Evolutionary conservation across 1,284 basidiomycete genomes (phyloP).

Genomic region (Vanrija sp.): DNA sequence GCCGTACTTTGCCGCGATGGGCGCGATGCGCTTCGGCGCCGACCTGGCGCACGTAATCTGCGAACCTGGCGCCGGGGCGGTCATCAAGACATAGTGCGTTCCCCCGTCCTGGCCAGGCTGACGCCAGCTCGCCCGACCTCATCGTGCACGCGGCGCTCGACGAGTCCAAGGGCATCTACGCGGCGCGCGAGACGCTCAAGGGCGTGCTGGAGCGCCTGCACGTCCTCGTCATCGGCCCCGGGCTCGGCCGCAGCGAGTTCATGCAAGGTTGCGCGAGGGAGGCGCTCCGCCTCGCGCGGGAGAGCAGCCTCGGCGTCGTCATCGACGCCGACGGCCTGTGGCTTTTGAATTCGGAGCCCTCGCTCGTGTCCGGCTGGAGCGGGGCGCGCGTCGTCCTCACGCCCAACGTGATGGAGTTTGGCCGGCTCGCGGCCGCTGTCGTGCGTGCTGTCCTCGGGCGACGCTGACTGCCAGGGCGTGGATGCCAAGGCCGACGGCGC

Average conservation of each 20-base stretch:
- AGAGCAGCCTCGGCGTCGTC: constrained; percentile 76
- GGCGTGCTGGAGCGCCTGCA: constrained; percentile 77
- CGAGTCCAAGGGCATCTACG: constrained; percentile 20
- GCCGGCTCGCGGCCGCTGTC: constrained; percentile 69
- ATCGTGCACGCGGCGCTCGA: constrained; percentile 90
- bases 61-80: constrained; percentile 77
- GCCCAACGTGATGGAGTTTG: constrained; percentile 93
- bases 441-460: constrained; percentile 50
- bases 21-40: constrained; percentile 79
- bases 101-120: background rate
- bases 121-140: constrained; percentile 60
- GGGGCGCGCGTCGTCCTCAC: constrained; percentile 59
- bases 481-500: constrained; percentile 52
- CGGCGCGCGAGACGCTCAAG: constrained; percentile 55
- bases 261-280: constrained; percentile 69
- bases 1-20: constrained; percentile 87
- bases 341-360: constrained; percentile 55
- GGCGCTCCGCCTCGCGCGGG: constrained; percentile 52
- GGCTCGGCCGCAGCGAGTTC: constrained; percentile 79
- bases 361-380: constrained; percentile 63
- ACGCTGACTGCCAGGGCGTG: constrained; percentile 49
- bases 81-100: constrained; percentile 82
- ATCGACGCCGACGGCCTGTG: constrained; percentile 78
- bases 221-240: constrained; percentile 87
- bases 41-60: constrained; percentile 97